These are phyloP conservation scores for Lophium mytilinum DNA, from an alignment of 495 filamentous ascomycete species.

Conservation along the genomic window DNA sequence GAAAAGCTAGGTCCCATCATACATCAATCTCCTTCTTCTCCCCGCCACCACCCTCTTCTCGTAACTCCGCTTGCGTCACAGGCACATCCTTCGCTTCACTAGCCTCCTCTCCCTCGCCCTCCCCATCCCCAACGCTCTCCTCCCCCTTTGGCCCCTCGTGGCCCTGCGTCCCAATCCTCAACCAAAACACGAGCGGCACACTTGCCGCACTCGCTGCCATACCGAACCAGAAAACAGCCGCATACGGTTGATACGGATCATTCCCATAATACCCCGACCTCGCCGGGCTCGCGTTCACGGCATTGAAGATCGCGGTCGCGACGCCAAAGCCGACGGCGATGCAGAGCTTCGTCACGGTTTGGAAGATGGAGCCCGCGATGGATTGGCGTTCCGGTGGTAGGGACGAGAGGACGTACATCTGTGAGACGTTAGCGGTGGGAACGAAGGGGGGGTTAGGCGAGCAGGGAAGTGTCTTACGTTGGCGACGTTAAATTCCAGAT, in stretches of 20 bases:
- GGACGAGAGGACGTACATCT: constrained; percentile 38
- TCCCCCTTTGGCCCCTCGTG: constrained; percentile 4
- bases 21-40: background rate
- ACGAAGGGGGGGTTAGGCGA: background rate
- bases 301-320: constrained; percentile 33
- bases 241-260: constrained; percentile 30
- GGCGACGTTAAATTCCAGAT: constrained; percentile 51
- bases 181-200: constrained; percentile 26
- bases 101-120: background rate
- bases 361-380: constrained; percentile 35
- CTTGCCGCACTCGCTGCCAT: constrained; percentile 10
- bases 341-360: constrained; percentile 33
- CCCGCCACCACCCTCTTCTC: background rate
- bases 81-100: background rate
- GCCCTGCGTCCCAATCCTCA: constrained; percentile 33
- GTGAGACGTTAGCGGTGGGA: background rate
- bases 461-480: constrained; percentile 39
- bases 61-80: background rate
- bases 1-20: background rate
- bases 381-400: constrained; percentile 32
- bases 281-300: constrained; percentile 21
- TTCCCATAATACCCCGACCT: constrained; percentile 25
- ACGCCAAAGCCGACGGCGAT: constrained; percentile 33
- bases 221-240: constrained; percentile 29
- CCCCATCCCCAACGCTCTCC: constrained; percentile 1